These are phyloP conservation scores for Reticulascus tulasneorum DNA, from an alignment of 2,329 filamentous ascomycete genomes.

Conservation along the genomic window DNA sequence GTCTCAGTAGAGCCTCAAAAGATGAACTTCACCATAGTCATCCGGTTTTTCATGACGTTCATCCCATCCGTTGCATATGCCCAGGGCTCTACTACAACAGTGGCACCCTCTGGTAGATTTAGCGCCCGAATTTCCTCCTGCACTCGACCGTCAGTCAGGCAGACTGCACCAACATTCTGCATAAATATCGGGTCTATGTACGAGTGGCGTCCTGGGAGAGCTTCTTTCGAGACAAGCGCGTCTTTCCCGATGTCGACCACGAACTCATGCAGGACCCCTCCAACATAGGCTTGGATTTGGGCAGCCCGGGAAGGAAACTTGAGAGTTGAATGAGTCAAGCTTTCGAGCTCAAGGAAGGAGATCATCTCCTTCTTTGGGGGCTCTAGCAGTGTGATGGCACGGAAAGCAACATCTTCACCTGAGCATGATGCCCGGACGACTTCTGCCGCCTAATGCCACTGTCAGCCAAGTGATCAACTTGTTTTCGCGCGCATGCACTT, in stretches of 20 bases:
- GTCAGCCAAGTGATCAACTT: background rate
- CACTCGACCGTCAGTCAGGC: conserved; percentile 36
- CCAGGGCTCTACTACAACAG: conserved; percentile 50
- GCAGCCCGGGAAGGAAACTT: conserved; percentile 21
- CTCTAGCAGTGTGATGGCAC: conserved; percentile 41
- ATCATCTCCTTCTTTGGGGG: conserved; percentile 39
- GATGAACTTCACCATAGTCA: conserved; percentile 39
- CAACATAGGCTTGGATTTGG: conserved; percentile 27
- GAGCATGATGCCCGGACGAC: conserved; percentile 3
- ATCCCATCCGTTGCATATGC: conserved; percentile 51
- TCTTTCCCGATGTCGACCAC: conserved; percentile 15
- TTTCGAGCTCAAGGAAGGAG: conserved; percentile 35
- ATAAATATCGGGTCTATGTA: conserved; percentile 46
- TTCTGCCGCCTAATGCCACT: conserved; percentile 5
- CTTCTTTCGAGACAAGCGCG: conserved; percentile 15
- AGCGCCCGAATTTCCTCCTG: conserved; percentile 38
- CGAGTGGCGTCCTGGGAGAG: conserved; percentile 37
- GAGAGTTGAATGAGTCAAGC: conserved; percentile 10
- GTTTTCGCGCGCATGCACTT: no score
- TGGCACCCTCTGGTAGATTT: conserved; percentile 38
- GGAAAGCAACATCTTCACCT: conserved; percentile 27
- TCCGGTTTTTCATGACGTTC: conserved; percentile 43
- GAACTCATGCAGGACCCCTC: conserved; percentile 15
- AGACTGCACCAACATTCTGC: conserved; percentile 42
- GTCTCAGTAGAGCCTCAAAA: background rate